Percentiles rank a stretch among this genome's conserved stretches.
Conservation (phyloP, 495 filamentous ascomycete species). For the Bryoglossum gracile region DNA sequence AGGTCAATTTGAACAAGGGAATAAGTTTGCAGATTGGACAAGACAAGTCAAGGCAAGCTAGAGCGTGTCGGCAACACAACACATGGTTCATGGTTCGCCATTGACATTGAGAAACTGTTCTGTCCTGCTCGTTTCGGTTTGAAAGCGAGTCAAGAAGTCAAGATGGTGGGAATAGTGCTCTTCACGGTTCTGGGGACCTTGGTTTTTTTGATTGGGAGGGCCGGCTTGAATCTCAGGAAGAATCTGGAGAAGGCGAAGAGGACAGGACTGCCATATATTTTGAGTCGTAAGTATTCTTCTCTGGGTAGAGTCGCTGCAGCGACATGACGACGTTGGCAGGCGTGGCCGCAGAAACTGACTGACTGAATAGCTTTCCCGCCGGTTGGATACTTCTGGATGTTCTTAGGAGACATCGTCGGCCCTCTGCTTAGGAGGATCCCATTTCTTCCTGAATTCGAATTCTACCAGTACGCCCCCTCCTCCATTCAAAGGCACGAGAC, state of each 20-base stretch:
- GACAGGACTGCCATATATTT: slow-evolving; percentile 1
- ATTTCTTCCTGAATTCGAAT: neutral
- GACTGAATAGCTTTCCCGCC: neutral
- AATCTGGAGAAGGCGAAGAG: slow-evolving; percentile 1
- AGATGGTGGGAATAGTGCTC: neutral
- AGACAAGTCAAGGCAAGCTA: too few relatives aligned
- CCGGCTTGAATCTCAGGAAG: neutral
- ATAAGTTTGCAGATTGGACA: too few relatives aligned
- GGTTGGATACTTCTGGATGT: neutral
- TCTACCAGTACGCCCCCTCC: neutral
- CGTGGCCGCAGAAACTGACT: neutral
- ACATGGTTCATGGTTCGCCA: too few relatives aligned
- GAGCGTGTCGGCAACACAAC: too few relatives aligned
- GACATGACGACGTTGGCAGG: neutral
- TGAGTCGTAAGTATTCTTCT: slow-evolving; percentile 1
- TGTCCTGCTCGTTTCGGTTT: too few relatives aligned
- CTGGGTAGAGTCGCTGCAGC: neutral
- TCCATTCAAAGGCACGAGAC: neutral
- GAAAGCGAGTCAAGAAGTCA: neutral
- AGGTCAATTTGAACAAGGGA: too few relatives aligned
- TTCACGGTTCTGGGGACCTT: neutral
- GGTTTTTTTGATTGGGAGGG: neutral
- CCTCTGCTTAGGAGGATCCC: neutral
- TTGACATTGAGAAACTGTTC: too few relatives aligned
- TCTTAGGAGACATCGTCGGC: neutral